phyloP scores from a whole-genome alignment of 352 stramenopile genomes.

The Pythium dissotocum region DNA sequence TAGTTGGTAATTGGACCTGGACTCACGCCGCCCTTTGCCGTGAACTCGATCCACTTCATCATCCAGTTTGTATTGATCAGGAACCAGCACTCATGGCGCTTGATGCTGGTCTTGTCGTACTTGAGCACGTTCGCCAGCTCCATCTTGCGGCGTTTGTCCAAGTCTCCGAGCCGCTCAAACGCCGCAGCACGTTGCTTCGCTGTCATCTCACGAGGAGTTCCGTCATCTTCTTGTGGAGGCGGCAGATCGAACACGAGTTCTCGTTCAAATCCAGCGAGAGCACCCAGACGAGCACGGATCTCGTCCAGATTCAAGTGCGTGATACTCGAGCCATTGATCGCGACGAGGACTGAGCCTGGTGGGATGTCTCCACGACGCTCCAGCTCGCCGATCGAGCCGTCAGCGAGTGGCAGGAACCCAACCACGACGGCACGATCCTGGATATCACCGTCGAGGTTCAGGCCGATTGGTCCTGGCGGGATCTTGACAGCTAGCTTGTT shows the following conservation, averaged over 20 bases:
- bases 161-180: slow-evolving; percentile 33
- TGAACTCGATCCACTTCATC: slow-evolving; percentile 58
- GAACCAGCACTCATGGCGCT: slow-evolving; percentile 76
- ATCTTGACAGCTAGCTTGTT: slow-evolving; percentile 40
- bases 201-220: neutral
- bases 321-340: slow-evolving; percentile 72
- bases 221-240: neutral
- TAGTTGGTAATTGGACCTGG: slow-evolving; percentile 73
- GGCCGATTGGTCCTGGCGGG: slow-evolving; percentile 58
- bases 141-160: slow-evolving; percentile 61
- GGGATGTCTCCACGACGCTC: slow-evolving; percentile 59
- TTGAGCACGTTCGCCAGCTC: slow-evolving; percentile 67
- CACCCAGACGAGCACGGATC: slow-evolving; percentile 43
- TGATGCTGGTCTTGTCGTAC: slow-evolving; percentile 54
- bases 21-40: slow-evolving; percentile 43
- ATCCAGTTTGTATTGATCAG: slow-evolving; percentile 71
- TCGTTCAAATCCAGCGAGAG: slow-evolving; percentile 37
- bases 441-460: slow-evolving; percentile 62
- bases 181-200: slow-evolving; percentile 13
- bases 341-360: slow-evolving; percentile 53
- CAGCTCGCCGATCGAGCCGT: slow-evolving; percentile 52
- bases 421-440: slow-evolving; percentile 56
- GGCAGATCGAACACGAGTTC: slow-evolving; percentile 57
- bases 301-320: slow-evolving; percentile 40
- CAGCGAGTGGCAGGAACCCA: slow-evolving; percentile 57